Base-by-base conservation (phyloP, 805 yeast genomes). In the Lipomyces orientalis region DNA sequence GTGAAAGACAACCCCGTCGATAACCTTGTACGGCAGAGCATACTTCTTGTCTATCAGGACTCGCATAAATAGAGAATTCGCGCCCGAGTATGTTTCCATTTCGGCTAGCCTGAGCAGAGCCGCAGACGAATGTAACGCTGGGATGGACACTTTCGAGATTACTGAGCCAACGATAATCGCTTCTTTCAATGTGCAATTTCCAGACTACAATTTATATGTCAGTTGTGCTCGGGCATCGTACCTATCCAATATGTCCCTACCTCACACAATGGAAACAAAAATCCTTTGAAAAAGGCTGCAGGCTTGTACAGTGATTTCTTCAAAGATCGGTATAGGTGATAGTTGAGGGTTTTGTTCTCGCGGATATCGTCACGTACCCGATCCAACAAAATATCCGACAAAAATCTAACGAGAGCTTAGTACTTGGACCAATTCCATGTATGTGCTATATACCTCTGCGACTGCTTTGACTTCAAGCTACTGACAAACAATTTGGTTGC, bases 271-370 rank as follows among this genome's bases (percentile, higher is more conserved):
- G 98, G 98, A 77, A 95, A 91, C 68, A 95, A 81, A 76, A 95
- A 93, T 0, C 99, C 99, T 79, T 93, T 94, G 85, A 94, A 95
- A 76, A 94, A 95, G 10, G 99, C 99, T 64, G 95, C 93, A 37
- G 99, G 99, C 79, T 95, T 95, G 83, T 95, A 95, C 64, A 96
- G 84, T 0, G 98, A 87, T 81, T 95, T 95, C 79, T 93, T 94
- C 73, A 95, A 81, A 0, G 99, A 88, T 75, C 97, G 87, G 79
- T 95, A 95, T 54, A 95, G 83, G 77, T 95, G 99, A 77, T 95
- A 94, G 80, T 96, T 94, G 71, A 95, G 84, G 86, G 87, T 79
- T 70, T 80, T 79, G 73, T 78, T 78, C 33, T 73, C 75, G 39
- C 75, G 77, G 54, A 82, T 75, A 61, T 82, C 83, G 56, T 75